These are phyloP conservation scores for Petrea volubilis DNA, from an alignment of 257 asterid genomes.

Conservation along the genomic window DNA sequence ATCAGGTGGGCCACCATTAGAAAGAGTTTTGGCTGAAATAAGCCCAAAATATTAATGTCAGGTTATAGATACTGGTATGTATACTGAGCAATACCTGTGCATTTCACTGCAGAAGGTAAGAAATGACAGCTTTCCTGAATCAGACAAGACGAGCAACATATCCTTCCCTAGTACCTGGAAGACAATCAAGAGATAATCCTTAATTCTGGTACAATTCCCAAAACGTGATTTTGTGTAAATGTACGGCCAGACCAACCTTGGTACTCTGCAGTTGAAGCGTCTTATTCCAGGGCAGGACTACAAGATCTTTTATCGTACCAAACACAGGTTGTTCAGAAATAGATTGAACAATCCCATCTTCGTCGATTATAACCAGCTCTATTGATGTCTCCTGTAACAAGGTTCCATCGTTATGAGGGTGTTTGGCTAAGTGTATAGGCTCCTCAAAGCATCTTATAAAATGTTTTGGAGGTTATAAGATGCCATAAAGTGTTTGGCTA, in stretches of 20 bases:
- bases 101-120: conserved; percentile 82
- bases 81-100: conserved; percentile 69
- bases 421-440: background rate
- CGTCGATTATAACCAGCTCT: conserved; percentile 80
- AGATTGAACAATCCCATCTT: conserved; percentile 79
- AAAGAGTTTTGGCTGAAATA: conserved; percentile 15
- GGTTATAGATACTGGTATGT: background rate
- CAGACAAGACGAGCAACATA: conserved; percentile 77
- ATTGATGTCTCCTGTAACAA: conserved; percentile 84
- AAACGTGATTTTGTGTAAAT: conserved; percentile 12
- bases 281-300: conserved; percentile 81
- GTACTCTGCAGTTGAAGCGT: conserved; percentile 53
- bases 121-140: conserved; percentile 95
- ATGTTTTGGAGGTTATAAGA: too few relatives aligned
- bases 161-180: conserved; percentile 72
- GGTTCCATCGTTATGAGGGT: conserved; percentile 12
- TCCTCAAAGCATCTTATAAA: too few relatives aligned
- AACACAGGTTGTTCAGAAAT: conserved; percentile 90
- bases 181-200: conserved; percentile 26
- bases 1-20: conserved; percentile 18
- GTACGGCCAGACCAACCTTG: conserved; percentile 54
- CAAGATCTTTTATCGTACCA: conserved; percentile 88
- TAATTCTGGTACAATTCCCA: conserved; percentile 10
- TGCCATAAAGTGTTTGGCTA: too few relatives aligned
- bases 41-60: conserved; percentile 2